Percentiles rank a stretch among this genome's conserved stretches.
Conservation (phyloP, 1,139 yeast species). For the Arxiozyma slooffiae region DNA sequence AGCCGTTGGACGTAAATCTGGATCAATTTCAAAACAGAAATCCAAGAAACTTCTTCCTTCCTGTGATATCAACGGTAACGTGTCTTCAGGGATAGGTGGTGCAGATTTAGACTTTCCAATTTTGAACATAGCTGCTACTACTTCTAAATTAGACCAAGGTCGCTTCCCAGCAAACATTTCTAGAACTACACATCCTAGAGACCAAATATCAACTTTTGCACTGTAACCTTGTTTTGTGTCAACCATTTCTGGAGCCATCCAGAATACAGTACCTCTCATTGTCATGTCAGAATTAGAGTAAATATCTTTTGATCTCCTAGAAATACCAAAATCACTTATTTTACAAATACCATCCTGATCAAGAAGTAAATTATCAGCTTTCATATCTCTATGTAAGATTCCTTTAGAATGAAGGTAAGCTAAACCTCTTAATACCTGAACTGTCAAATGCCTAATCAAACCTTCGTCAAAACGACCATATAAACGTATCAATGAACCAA, state of each 20-base stretch:
- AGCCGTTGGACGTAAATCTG: constrained; percentile 84
- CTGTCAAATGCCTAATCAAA: constrained; percentile 65
- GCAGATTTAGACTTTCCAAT: constrained; percentile 71
- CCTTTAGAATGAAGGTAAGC: constrained; percentile 76
- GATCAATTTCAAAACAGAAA: constrained; percentile 71
- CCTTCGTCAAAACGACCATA: constrained; percentile 80
- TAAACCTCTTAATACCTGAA: constrained; percentile 68
- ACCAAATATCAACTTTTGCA: constrained; percentile 83
- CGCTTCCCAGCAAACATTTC: constrained; percentile 83
- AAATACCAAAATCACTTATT: constrained; percentile 95
- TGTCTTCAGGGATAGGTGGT: constrained; percentile 92
- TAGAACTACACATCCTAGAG: constrained; percentile 88
- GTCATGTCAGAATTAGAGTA: constrained; percentile 64
- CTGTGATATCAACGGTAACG: constrained; percentile 49
- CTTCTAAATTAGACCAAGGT: constrained; percentile 74
- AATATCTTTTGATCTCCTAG: constrained; percentile 81
- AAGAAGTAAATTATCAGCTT: constrained; percentile 86
- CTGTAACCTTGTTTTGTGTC: constrained; percentile 82
- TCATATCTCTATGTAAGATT: constrained; percentile 88
- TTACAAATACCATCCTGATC: constrained; percentile 78
- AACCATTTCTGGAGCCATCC: constrained; percentile 99
- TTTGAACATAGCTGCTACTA: constrained; percentile 63
- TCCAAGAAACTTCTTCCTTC: constrained; percentile 65
- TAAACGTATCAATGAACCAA: constrained; percentile 31
- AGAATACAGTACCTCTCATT: constrained; percentile 95